phyloP scores from a whole-genome alignment of 2,329 filamentous ascomycete genomes.

The Botryosphaeria dothidea region DNA sequence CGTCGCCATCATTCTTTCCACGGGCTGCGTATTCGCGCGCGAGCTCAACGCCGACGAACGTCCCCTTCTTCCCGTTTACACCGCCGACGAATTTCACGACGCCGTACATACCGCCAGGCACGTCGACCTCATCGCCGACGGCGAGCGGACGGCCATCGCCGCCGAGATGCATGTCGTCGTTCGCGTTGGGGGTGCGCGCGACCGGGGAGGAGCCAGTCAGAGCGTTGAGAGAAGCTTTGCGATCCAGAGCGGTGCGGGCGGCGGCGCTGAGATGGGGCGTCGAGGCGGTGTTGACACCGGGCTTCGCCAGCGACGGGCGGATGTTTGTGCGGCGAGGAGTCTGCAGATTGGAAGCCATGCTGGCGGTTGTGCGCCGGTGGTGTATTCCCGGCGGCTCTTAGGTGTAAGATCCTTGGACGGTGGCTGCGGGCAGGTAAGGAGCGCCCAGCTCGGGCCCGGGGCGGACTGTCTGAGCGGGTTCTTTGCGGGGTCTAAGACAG shows the following conservation, averaged over 20 bases:
- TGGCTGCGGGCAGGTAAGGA: constrained; percentile 7
- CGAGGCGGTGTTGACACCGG: constrained; percentile 38
- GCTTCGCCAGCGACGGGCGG: constrained; percentile 41
- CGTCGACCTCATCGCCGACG: constrained; percentile 83
- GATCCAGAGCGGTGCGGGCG: constrained; percentile 54
- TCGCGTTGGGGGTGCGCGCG: constrained; percentile 8
- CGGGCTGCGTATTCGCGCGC: constrained; percentile 74
- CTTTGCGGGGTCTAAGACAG: constrained; percentile 5
- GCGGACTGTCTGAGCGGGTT: neutral
- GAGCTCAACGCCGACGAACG: constrained; percentile 91
- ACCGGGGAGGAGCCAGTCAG: constrained; percentile 55
- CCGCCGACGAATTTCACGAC: constrained; percentile 84
- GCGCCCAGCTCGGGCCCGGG: constrained; percentile 6
- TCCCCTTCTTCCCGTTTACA: constrained; percentile 85
- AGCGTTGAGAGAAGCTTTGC: constrained; percentile 71
- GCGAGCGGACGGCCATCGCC: constrained; percentile 57
- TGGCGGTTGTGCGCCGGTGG: neutral
- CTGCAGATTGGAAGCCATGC: constrained; percentile 3
- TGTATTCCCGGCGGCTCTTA: constrained; percentile 9
- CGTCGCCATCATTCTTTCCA: constrained; percentile 95
- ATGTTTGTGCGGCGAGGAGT: constrained; percentile 41
- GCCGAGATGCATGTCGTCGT: constrained; percentile 38
- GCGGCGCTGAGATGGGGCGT: constrained; percentile 45
- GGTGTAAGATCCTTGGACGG: neutral
- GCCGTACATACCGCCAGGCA: constrained; percentile 90